Conservation (phyloP, 345 rosid genomes). For the Melaleuca quinquenervia region DNA sequence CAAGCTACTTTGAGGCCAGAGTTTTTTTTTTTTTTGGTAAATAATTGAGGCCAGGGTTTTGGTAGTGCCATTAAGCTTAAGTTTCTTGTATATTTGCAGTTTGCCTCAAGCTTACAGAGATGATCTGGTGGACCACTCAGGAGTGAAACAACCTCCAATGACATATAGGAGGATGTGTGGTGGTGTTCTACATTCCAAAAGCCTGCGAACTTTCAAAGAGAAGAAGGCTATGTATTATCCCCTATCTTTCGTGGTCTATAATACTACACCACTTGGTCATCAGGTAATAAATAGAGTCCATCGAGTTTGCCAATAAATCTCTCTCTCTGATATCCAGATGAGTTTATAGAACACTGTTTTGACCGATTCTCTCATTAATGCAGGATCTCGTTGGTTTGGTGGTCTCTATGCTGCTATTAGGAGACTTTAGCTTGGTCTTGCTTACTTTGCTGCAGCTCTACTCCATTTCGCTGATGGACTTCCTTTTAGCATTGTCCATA, state of each 20-base stretch:
- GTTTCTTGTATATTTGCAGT: conserved; percentile 10
- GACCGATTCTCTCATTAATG: neutral
- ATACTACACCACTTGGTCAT: conserved; percentile 82
- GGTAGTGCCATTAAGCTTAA: neutral
- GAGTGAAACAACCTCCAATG: conserved; percentile 17
- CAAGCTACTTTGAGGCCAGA: neutral
- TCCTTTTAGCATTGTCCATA: conserved; percentile 50
- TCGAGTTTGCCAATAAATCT: neutral
- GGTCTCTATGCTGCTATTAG: conserved; percentile 65
- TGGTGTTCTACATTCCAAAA: conserved; percentile 60
- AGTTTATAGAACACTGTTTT: neutral
- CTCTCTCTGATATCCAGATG: neutral
- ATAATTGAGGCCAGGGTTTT: neutral
- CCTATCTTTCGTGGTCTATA: conserved; percentile 45
- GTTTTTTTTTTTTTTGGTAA: no score
- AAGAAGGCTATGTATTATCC: conserved; percentile 41
- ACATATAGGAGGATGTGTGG: conserved; percentile 32
- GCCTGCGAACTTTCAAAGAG: conserved; percentile 49
- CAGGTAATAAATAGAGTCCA: conserved; percentile 38
- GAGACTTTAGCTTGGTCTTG: conserved; percentile 75
- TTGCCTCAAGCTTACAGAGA: conserved; percentile 15
- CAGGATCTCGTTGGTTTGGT: conserved; percentile 93
- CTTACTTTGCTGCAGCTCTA: conserved; percentile 88
- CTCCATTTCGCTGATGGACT: conserved; percentile 62
- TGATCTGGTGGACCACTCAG: conserved; percentile 8